Evolutionary conservation across 2,329 filamentous ascomycete genomes (phyloP), one percentile per base, ranked within the genome.

Genomic region (Fusarium foetens): DNA sequence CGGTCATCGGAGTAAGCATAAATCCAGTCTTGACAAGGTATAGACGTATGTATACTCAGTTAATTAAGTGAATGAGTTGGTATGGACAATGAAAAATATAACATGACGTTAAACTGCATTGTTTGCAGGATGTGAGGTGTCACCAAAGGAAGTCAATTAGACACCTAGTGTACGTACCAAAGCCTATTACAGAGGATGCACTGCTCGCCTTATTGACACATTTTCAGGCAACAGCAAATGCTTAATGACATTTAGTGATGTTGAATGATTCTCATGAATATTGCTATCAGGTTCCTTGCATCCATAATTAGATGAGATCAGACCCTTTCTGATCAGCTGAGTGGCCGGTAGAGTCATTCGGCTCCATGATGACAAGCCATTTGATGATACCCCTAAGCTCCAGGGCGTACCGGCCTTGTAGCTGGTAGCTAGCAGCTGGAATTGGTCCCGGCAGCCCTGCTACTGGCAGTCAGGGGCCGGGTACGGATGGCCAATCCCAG

Each of bases 281-380:
- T 35, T 23, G 19, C 36, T 42, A 58, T 45, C 23, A 8, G 27
- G 36, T 41, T 38, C 35, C 46, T 45, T 63, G 53, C 11, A 29
- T 27, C 51, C 17, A 63, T n/a, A 36, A 39, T 43, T 29, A 35
- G 36, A 57, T 38, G 19, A 41, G 49, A 25, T 52, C 63, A 43
- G 41, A 42, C 33, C 36, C 36, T 27, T 48, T 13, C 27, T 49
- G 41, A 52, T 67, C 54, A 41, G 33, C 41, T 45, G 46, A 39
- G 42, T 68, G 31, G 45, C 69, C 69, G 70, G 64, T 55, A 66
- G 58, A 75, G 73, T 75, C 73, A 75, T 71, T 58, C 63, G 57
- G 71, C 54, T 54, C 19, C 31, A 58, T 43, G 51, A 54, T 60
- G 63, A 53, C 52, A 65, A 42, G 25, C 16, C 14, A 53, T n/a